Evolutionary conservation across 768 basidiomycete genomes (phyloP).

Genomic region (Lactarius sanguifluus): DNA sequence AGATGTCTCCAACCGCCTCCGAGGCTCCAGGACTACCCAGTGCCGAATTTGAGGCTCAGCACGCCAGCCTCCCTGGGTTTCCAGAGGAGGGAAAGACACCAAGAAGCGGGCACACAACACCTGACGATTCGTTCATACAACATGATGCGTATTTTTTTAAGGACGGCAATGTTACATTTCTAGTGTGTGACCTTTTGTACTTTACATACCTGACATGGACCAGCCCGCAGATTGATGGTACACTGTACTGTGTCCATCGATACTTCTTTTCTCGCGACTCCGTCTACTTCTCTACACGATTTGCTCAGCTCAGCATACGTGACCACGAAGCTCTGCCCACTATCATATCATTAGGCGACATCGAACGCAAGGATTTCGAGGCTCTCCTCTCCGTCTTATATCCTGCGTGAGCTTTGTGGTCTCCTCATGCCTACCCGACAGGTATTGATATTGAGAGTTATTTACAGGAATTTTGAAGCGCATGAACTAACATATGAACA

Average conservation of each 20-base stretch:
- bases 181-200: conserved; percentile 1
- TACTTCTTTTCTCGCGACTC: conserved; percentile 30
- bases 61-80: background rate
- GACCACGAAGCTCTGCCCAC: conserved; percentile 22
- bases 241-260: conserved; percentile 22
- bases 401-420: conserved; percentile 1
- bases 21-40: background rate
- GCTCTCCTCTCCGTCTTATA: conserved; percentile 10
- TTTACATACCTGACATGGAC: background rate
- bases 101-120: background rate
- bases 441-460: background rate
- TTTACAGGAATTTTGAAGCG: conserved; percentile 9
- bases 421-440: background rate
- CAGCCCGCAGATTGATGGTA: conserved; percentile 18
- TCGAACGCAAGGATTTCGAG: conserved; percentile 1
- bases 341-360: background rate
- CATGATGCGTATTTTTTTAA: conserved; percentile 25
- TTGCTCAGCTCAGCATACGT: conserved; percentile 13
- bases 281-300: conserved; percentile 20
- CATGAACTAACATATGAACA: conserved; percentile 22
- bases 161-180: conserved; percentile 27
- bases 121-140: conserved; percentile 5
- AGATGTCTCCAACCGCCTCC: background rate
- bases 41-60: background rate
- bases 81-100: background rate